phyloP scores from a whole-genome alignment of 805 yeast genomes.

The Suhomyces faveliae region DNA sequence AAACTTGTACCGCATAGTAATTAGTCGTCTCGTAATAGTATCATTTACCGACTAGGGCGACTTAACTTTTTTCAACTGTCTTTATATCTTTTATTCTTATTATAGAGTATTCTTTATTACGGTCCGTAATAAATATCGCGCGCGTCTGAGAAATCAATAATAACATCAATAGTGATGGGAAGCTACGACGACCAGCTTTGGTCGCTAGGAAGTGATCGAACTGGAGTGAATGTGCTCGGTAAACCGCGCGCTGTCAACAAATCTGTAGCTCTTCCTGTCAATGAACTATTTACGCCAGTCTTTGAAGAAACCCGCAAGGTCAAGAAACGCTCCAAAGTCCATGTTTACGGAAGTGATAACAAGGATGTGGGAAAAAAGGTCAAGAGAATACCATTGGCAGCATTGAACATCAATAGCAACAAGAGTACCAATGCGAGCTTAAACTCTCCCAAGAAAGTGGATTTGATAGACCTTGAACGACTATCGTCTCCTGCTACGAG shows the following conservation, averaged over 20 bases:
- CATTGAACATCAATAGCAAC: not conserved
- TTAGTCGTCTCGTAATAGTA: no score
- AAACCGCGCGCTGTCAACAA: not conserved
- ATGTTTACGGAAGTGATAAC: conserved; percentile 2
- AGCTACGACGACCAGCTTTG: not conserved
- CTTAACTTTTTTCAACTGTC: no score
- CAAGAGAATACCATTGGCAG: not conserved
- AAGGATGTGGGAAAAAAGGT: not conserved
- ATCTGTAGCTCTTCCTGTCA: not conserved
- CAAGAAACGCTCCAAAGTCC: conserved; percentile 1
- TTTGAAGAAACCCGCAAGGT: not conserved
- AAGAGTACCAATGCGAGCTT: not conserved
- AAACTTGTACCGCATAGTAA: no score
- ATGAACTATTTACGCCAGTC: not conserved
- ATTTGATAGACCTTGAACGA: conserved; percentile 1
- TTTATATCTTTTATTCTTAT: no score
- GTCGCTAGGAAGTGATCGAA: conserved; percentile 3
- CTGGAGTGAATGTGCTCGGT: not conserved
- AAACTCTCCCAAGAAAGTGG: not conserved
- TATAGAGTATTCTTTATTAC: not conserved
- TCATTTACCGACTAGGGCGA: no score
- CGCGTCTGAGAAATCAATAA: not conserved
- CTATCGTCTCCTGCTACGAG: not conserved
- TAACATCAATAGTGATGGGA: conserved; percentile 1
- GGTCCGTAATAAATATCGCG: not conserved